A percentile compares a stretch with the other conserved stretches of the same genome.
These are phyloP conservation scores for Auriscalpium vulgare DNA, from an alignment of 768 basidiomycete genomes.

Conservation along the genomic window DNA sequence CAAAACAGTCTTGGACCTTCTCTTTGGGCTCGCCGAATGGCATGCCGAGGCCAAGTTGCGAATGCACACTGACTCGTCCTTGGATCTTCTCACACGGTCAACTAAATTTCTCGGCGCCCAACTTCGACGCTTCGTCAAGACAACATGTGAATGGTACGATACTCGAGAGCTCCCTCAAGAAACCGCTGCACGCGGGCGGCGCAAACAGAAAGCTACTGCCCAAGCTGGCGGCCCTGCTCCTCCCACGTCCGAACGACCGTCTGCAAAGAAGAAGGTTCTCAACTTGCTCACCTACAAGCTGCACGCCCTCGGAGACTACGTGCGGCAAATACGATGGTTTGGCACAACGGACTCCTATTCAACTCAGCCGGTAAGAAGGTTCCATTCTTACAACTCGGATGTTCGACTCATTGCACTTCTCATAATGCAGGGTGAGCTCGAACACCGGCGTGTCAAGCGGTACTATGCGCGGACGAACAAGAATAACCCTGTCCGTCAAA, in stretches of 20 bases:
- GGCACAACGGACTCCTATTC: constrained; percentile 30
- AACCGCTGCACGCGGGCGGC: not conserved
- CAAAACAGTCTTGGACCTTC: constrained; percentile 11
- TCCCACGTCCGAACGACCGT: too few species aligned
- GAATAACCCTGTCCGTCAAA: constrained; percentile 12
- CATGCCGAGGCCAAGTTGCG: constrained; percentile 22
- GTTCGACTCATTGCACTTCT: too few species aligned
- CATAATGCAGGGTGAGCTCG: constrained; percentile 23
- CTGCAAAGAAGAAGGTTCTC: constrained; percentile 11
- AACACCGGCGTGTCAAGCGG: constrained; percentile 25
- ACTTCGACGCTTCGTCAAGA: constrained; percentile 9
- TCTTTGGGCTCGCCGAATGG: constrained; percentile 19
- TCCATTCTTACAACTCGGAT: too few species aligned
- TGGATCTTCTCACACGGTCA: constrained; percentile 1
- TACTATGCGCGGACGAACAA: constrained; percentile 23
- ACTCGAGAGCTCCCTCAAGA: constrained; percentile 12
- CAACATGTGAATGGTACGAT: constrained; percentile 9
- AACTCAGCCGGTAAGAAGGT: constrained; percentile 27
- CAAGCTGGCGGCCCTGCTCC: too few species aligned
- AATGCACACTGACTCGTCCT: constrained; percentile 18
- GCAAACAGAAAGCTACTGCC: not conserved
- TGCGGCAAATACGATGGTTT: constrained; percentile 15
- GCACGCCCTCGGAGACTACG: constrained; percentile 29
- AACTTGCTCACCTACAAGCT: constrained; percentile 28
- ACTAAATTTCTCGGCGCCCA: constrained; percentile 4